Evolutionary conservation across 2,329 filamentous ascomycete species (phyloP), one percentile per base, ranked within the genome.

Genomic region (Exophiala sp.): DNA sequence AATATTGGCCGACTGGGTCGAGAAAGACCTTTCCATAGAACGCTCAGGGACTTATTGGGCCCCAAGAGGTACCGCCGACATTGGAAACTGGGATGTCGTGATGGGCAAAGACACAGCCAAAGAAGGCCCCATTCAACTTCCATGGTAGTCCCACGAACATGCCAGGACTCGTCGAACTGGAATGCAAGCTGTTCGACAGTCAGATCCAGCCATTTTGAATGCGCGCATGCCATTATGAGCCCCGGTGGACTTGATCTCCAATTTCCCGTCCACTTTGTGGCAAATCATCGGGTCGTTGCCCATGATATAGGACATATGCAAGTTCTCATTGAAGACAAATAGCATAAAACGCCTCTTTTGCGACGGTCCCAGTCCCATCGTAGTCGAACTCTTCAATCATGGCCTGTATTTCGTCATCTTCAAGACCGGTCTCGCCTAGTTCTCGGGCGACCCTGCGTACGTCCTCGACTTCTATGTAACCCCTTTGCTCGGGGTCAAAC

Each of bases 331-430:
- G 75, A 69, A 85, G 73, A 69, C 83, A 86, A 61, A 86, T 86
- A n/a, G 79, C 78, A 63, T 86, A 75, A 72, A 86, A 86, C 55
- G 83, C 83, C 55, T 86, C 83, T 64, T 80, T 69, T 44, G 76
- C 79, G 61, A 86, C 84, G 53, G 80, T 91, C 9, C 91, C 91
- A 64, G 95, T 95, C 1, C 90, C 92, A 67, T 95, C 89, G 61
- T 96, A 80, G 75, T 99, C 94, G 75, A 97, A 95, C 72, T 97
- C 92, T 67, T 96, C 91, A 74, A 99, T 94, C 94, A 99, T 99
- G 61, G 91, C 91, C 63, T 84, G 80, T 58, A 99, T 78, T 71
- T 99, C 94, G 65, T 95, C 88, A 67, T 99, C 92, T 63, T 94
- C 89, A 63, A 99, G 78, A 10, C 89, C 90, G 5, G 74, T 76